Evolutionary conservation across 768 basidiomycete genomes (phyloP), one percentile per base, ranked within the genome.

Genomic region (Calocera viscosa): DNA sequence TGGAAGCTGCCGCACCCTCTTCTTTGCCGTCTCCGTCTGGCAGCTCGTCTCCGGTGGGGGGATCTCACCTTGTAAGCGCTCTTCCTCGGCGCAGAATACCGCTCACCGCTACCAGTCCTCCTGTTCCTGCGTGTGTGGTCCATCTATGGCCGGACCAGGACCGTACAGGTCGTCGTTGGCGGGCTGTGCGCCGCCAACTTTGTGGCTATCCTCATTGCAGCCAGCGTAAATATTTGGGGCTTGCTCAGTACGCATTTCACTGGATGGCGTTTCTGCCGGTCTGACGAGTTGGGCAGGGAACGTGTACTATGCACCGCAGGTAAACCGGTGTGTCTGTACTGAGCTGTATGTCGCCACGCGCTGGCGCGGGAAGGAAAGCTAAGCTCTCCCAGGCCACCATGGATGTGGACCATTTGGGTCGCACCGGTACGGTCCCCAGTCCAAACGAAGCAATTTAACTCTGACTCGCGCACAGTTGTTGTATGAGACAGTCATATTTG

Each of bases 161-260:
- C 24, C 11, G 53, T 60, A 2, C 53, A 60, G 19, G 30, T 60
- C 30, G 30, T 60, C 53, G 53, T 60, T 2, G 53, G 53, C 30
- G 53, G 53, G 26, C 53, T 60, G 53, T 60, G 53, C 53, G 30
- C 30, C 53, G 53, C 53, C 53, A 60, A 60, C 53, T 60, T 60
- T 19, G 7, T 60, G 30, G 53, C 53, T 16, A 60, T 60, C 53
- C 24, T 32, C 26, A 30, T 60, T 26, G 19, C 26, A 28, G 53
- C 53, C 16, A 28, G 26, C 26, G 16, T 60, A 11, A 60, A 60
- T 32, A 60, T 60, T 10, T 60, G 53, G 53, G 16, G 7, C 10
- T 32, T 60, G 53, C 30, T 60, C 14, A 26, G 53, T 60, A 30
- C 30, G 26, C 39, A 10, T 10, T 10, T 40, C 39, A 40, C n/a